These are phyloP conservation scores for Mycena galericulata DNA, from an alignment of 768 basidiomycete genomes.

Conservation along the genomic window DNA sequence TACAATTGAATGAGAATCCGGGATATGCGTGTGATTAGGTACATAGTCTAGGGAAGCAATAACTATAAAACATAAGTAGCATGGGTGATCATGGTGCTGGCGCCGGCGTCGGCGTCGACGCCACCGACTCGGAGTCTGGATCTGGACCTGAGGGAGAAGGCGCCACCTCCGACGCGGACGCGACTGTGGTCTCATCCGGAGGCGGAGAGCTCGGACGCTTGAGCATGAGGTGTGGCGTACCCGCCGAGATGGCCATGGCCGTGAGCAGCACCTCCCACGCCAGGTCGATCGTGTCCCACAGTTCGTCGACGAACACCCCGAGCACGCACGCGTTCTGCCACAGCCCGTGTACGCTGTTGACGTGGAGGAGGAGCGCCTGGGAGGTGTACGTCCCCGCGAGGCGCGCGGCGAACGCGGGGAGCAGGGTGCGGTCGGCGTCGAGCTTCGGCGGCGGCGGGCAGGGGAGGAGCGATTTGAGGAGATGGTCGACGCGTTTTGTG, in stretches of 20 bases:
- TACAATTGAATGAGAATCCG: conserved; percentile 4
- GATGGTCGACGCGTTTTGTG: conserved; percentile 55
- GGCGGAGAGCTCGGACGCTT: conserved; percentile 21
- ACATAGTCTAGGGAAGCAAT: background rate
- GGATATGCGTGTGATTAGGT: conserved; percentile 13
- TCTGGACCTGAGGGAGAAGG: too few species aligned
- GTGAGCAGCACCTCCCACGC: conserved; percentile 77
- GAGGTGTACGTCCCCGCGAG: conserved; percentile 56
- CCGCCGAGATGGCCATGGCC: conserved; percentile 66
- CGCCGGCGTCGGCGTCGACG: conserved; percentile 9
- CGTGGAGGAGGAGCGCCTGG: conserved; percentile 61
- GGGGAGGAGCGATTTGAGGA: conserved; percentile 57
- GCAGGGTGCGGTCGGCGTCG: conserved; percentile 35
- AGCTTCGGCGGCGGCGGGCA: conserved; percentile 47
- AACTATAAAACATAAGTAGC: conserved; percentile 7
- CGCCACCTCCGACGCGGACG: conserved; percentile 17
- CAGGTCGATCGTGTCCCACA: conserved; percentile 77
- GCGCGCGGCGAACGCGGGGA: conserved; percentile 44
- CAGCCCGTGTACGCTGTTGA: conserved; percentile 67
- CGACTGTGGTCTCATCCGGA: conserved; percentile 7
- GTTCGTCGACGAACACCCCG: conserved; percentile 71
- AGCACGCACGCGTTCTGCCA: conserved; percentile 81
- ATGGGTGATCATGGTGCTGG: conserved; percentile 12
- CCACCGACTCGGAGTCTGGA: background rate
- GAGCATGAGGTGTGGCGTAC: conserved; percentile 39